phyloP scores from a whole-genome alignment of 2,329 filamentous ascomycete genomes.

The Diaporthe capsici region DNA sequence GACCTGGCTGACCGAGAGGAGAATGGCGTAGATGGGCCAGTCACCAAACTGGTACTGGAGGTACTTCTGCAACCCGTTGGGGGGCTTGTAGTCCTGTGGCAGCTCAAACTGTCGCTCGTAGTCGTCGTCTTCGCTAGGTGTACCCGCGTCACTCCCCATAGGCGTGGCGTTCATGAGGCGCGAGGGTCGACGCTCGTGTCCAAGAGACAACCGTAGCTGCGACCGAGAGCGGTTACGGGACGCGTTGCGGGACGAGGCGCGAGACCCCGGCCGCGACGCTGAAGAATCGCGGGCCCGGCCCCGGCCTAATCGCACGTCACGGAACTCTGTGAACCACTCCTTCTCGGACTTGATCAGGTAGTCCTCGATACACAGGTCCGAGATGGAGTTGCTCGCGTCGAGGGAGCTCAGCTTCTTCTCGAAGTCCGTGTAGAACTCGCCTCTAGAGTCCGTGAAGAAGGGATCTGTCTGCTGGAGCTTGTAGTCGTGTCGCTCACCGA shows the following conservation, averaged over 20 bases:
- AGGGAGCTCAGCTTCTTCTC: conserved; percentile 69
- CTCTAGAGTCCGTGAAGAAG: conserved; percentile 76
- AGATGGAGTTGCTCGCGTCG: conserved; percentile 68
- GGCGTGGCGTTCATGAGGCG: conserved; percentile 30
- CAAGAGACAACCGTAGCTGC: conserved; percentile 39
- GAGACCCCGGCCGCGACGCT: conserved; percentile 45
- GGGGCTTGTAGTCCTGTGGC: conserved; percentile 64
- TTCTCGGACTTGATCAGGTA: conserved; percentile 76
- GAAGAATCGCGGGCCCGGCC: conserved; percentile 42
- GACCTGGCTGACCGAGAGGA: conserved; percentile 72
- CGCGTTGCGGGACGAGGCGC: conserved; percentile 42
- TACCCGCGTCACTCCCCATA: conserved; percentile 41
- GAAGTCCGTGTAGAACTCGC: conserved; percentile 72
- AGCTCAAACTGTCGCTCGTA: conserved; percentile 41
- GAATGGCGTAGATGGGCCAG: conserved; percentile 72
- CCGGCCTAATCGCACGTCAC: conserved; percentile 70
- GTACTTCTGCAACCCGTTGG: conserved; percentile 68
- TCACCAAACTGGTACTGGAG: conserved; percentile 59
- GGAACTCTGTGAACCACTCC: conserved; percentile 74
- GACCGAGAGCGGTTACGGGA: conserved; percentile 54
- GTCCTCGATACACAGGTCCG: conserved; percentile 74
- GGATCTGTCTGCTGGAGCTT: conserved; percentile 77
- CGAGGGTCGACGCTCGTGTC: conserved; percentile 20
- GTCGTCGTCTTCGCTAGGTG: conserved; percentile 39
- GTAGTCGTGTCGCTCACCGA: conserved; percentile 73